Evolutionary conservation across 2,329 filamentous ascomycete species (phyloP), one percentile per base, ranked within the genome.

Genomic region (Colletotrichum noveboracense): DNA sequence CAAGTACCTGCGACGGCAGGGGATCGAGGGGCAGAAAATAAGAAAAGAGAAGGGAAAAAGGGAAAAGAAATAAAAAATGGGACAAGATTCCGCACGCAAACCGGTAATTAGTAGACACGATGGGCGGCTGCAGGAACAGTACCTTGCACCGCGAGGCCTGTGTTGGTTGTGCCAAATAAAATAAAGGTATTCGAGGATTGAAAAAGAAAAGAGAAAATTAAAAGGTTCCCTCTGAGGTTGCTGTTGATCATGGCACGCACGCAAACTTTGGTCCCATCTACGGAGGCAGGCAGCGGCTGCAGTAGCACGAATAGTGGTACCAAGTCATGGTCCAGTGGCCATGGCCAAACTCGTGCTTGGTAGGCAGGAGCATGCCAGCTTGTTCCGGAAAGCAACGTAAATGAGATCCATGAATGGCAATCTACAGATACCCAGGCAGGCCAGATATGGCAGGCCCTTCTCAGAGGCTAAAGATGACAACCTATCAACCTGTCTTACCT

Each of bases 61-160:
- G n/a, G n/a, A 43, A 30, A 21, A 38, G 10, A 30, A 18, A 60
- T 9, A 60, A 48, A 30, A n/a, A 12, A 1, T 34, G 32, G 13
- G 60, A 48, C 34, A 61, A 48, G 21, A 48, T 52, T 52, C 43
- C 43, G 43, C 43, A 52, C 10, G n/a, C n/a, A 52, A 52, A 52
- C 43, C n/a, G 43, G 43, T 21, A 21, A 52, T 52, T 21, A 21
- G 56, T 30, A 61, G 55, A 13, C 52, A 13, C 28, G 43, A 68
- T 75, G 62, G 70, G 55, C 62, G 38, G 55, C 55, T 75, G 30
- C 43, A 67, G 68, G 52, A 66, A 52, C 38, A 75, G 52, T 64
- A 32, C 56, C 56, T 66, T 61, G 69, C 69, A 52, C 38, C 21
- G 38, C 24, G n/a, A 58, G 28, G 58, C 26, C 21, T 28, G 65